These are phyloP conservation scores for Fusarium palustre DNA, from an alignment of 2,329 filamentous ascomycete genomes.

Conservation along the genomic window DNA sequence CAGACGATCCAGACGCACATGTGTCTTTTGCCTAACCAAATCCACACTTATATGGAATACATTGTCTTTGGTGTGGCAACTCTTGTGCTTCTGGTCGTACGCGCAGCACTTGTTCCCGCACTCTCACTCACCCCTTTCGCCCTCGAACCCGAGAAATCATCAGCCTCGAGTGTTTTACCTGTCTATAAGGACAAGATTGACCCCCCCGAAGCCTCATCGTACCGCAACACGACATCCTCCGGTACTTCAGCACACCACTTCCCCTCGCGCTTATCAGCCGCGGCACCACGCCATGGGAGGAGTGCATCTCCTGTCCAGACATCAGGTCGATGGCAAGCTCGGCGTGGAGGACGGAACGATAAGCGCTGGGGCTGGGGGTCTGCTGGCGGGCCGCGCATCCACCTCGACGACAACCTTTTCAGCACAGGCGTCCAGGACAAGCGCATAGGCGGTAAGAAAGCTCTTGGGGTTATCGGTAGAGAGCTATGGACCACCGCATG, in stretches of 20 bases:
- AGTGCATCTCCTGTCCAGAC: conserved; percentile 38
- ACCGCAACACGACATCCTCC: conserved; percentile 38
- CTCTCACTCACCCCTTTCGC: conserved; percentile 66
- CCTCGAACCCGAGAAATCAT: conserved; percentile 55
- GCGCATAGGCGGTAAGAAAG: conserved; percentile 48
- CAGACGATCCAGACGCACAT: conserved; percentile 86
- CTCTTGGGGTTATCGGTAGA: conserved; percentile 61
- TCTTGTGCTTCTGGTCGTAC: conserved; percentile 62
- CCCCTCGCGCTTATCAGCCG: conserved; percentile 25
- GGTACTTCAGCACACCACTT: conserved; percentile 44
- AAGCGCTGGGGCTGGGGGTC: conserved; percentile 60
- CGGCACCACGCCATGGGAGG: conserved; percentile 37
- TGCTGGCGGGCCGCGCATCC: conserved; percentile 62
- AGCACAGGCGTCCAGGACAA: conserved; percentile 51
- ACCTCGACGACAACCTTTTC: conserved; percentile 64
- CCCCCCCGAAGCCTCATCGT: conserved; percentile 46
- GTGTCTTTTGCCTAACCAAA: conserved; percentile 89
- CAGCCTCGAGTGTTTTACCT: conserved; percentile 51
- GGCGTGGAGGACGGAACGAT: conserved; percentile 44
- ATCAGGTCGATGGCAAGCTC: conserved; percentile 43
- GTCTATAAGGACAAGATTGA: conserved; percentile 67
- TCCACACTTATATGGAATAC: conserved; percentile 86
- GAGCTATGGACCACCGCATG: conserved; percentile 73
- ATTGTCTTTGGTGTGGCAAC: conserved; percentile 69
- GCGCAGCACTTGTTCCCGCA: conserved; percentile 68